Evolutionary conservation across 1,284 basidiomycete genomes (phyloP).

Genomic region (Chondrostereum purpureum): DNA sequence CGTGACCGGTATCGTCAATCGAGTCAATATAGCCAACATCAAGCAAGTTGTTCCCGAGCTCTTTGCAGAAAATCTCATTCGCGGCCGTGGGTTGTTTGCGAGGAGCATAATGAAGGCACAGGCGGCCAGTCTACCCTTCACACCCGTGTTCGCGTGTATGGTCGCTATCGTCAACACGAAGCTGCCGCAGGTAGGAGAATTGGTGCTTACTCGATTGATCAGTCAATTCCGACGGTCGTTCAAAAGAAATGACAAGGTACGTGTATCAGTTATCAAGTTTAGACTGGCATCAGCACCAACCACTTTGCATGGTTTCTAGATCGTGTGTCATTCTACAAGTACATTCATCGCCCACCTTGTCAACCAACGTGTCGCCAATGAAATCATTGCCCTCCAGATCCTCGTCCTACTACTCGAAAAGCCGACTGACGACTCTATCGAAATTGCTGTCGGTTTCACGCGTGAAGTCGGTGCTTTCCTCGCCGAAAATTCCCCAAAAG

Average conservation of each 20-base stretch:
- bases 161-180: conserved; percentile 97
- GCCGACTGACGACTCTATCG: conserved; percentile 96
- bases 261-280: conserved; percentile 19
- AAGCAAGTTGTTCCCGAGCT: conserved; percentile 94
- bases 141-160: conserved; percentile 93
- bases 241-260: conserved; percentile 95
- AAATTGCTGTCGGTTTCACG: conserved; percentile 97
- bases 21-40: conserved; percentile 94
- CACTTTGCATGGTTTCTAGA: conserved; percentile 37
- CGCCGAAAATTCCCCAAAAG: conserved; percentile 89
- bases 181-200: conserved; percentile 91
- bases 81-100: conserved; percentile 84
- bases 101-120: conserved; percentile 98
- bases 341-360: conserved; percentile 97
- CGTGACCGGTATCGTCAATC: conserved; percentile 99
- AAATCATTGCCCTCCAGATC: conserved; percentile 92
- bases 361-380: conserved; percentile 92
- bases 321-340: conserved; percentile 89
- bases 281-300: too few relatives aligned
- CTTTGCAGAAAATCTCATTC: conserved; percentile 87
- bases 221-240: conserved; percentile 94
- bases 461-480: conserved; percentile 96
- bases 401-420: conserved; percentile 90
- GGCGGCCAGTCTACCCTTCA: conserved; percentile 93
- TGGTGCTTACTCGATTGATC: conserved; percentile 83